These are phyloP conservation scores for Fusarium siculi DNA, from an alignment of 2,329 filamentous ascomycete genomes.

Conservation along the genomic window DNA sequence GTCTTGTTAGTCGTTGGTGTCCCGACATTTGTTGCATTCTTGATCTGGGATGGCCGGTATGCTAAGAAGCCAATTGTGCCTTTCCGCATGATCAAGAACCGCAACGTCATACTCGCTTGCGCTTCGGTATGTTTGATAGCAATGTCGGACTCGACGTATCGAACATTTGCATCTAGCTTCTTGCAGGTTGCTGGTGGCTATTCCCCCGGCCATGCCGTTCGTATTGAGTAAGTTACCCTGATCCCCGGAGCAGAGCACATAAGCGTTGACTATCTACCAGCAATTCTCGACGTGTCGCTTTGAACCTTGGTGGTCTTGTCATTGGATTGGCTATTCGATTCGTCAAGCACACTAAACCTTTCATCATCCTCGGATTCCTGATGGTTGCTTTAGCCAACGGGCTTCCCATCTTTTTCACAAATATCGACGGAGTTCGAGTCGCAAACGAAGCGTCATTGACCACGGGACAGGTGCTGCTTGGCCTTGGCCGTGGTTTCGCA, in stretches of 20 bases:
- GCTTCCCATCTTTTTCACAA: conserved; percentile 1
- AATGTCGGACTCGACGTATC: conserved; percentile 49
- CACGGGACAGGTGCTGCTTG: conserved; percentile 45
- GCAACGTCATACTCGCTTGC: conserved; percentile 51
- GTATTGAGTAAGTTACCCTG: conserved; percentile 44
- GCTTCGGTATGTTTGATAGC: conserved; percentile 47
- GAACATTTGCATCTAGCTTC: conserved; percentile 51
- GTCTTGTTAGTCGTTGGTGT: conserved; percentile 36
- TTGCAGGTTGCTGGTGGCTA: conserved; percentile 50
- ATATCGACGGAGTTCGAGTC: conserved; percentile 5
- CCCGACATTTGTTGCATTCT: conserved; percentile 39
- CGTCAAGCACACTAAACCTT: neutral
- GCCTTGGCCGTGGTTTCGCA: conserved; percentile 40
- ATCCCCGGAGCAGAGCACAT: neutral
- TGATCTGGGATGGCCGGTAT: conserved; percentile 50
- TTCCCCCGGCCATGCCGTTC: conserved; percentile 47
- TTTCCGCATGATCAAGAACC: conserved; percentile 50
- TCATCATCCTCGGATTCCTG: neutral
- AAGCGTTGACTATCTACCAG: neutral
- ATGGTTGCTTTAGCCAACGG: neutral
- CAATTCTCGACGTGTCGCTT: conserved; percentile 44
- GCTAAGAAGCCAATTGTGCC: conserved; percentile 52
- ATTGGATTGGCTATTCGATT: conserved; percentile 47
- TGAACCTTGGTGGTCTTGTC: conserved; percentile 42
- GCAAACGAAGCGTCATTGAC: conserved; percentile 38